Evolutionary conservation across 148 eudicot genomes (phyloP).

Genomic region (Amaranthus hypochondriacus): DNA sequence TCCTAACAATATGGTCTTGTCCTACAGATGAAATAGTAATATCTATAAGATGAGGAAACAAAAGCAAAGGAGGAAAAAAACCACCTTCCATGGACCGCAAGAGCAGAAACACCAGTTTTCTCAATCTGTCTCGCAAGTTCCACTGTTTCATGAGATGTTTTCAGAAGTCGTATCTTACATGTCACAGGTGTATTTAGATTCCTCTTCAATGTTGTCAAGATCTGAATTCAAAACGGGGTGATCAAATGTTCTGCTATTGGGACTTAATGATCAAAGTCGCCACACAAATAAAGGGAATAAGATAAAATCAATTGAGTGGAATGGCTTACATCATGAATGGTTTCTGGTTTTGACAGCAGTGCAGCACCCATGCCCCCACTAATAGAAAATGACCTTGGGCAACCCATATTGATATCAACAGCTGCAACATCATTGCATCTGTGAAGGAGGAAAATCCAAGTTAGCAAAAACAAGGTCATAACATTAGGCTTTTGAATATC

Average conservation of each 20-base stretch:
- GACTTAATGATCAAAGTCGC: not conserved
- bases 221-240: conserved; percentile 35
- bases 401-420: conserved; percentile 90
- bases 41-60: not conserved
- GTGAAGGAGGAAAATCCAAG: conserved; percentile 16
- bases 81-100: conserved; percentile 92
- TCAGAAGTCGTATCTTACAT: conserved; percentile 76
- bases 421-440: conserved; percentile 94
- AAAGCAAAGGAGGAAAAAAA: not conserved
- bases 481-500: not conserved
- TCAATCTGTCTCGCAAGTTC: conserved; percentile 79
- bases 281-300: conserved; percentile 1
- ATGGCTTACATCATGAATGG: conserved; percentile 71
- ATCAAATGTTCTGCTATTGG: conserved; percentile 1
- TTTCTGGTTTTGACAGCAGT: conserved; percentile 70
- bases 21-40: not conserved
- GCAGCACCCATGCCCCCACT: conserved; percentile 99
- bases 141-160: conserved; percentile 54
- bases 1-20: no score
- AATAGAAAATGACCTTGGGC: conserved; percentile 81
- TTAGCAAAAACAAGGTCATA: not conserved
- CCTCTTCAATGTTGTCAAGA: conserved; percentile 73
- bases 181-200: conserved; percentile 69
- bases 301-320: not conserved
- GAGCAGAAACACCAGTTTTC: conserved; percentile 87